Evolutionary conservation across 2,329 filamentous ascomycete genomes (phyloP).

Genomic region (Fulvia fulva): DNA sequence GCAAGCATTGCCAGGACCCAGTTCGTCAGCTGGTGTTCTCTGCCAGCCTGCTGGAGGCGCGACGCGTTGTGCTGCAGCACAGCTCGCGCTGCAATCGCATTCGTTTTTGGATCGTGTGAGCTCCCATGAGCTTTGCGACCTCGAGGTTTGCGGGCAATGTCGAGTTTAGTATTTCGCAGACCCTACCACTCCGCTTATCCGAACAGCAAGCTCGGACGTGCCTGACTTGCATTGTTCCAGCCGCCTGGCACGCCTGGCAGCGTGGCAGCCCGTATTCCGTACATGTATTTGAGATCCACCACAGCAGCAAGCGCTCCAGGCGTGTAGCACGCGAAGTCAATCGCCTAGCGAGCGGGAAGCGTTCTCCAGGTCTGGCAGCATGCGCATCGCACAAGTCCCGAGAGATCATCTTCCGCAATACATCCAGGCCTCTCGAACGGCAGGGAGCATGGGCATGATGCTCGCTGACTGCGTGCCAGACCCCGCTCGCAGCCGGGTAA

Average conservation of each 20-base stretch:
- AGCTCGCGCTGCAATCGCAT: not conserved
- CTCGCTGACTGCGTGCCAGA: not conserved
- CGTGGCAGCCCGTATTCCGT: too few species aligned
- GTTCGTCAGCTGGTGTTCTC: not conserved
- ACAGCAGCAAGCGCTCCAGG: not conserved
- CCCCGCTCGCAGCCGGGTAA: slow-evolving; percentile 5
- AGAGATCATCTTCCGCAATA: slow-evolving; percentile 19
- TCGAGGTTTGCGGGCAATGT: not conserved
- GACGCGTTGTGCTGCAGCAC: not conserved
- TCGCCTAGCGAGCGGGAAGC: slow-evolving; percentile 7
- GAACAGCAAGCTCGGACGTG: not conserved
- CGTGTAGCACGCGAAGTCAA: not conserved
- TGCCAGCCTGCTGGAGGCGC: not conserved
- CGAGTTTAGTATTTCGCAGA: not conserved
- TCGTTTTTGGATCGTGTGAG: not conserved
- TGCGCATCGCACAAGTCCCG: not conserved
- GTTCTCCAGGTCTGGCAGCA: slow-evolving; percentile 13
- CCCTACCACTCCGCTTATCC: not conserved
- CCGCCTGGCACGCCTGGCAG: too few species aligned
- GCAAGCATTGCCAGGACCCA: not conserved
- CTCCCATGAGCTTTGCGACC: not conserved
- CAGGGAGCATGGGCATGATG: not conserved
- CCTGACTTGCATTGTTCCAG: not conserved
- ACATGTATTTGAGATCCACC: not conserved
- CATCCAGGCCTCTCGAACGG: slow-evolving; percentile 11